Evolutionary conservation across 345 rosid species (phyloP).

Genomic region (Citropsis articulata): DNA sequence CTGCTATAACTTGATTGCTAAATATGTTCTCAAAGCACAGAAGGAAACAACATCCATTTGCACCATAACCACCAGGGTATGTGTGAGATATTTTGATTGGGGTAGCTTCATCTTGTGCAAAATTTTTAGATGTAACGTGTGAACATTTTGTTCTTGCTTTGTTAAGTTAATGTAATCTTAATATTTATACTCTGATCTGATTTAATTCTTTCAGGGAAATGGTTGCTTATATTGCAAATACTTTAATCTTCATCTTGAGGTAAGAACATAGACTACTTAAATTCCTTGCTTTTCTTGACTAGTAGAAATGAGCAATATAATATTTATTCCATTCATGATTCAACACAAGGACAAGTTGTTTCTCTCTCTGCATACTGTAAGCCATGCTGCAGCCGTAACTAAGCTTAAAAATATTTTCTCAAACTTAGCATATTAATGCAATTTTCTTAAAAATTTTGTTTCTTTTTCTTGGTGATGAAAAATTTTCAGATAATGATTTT

Average conservation of each 20-base stretch:
- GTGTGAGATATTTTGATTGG: not conserved
- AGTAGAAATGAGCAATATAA: not conserved
- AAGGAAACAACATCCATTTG: not conserved
- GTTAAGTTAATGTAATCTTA: not conserved
- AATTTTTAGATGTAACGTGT: not conserved
- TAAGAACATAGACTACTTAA: constrained; percentile 27
- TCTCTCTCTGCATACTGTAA: too few species aligned
- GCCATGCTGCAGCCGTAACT: not conserved
- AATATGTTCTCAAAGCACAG: not conserved
- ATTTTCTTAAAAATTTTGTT: not conserved
- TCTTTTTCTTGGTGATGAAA: not conserved
- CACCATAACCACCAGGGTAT: not conserved
- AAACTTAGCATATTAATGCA: not conserved
- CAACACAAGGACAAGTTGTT: not conserved
- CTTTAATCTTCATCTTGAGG: constrained; percentile 92
- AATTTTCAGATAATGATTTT: too few species aligned
- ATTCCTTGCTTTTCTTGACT: constrained; percentile 11
- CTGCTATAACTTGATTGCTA: not conserved
- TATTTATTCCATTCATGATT: not conserved
- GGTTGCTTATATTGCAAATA: constrained; percentile 97
- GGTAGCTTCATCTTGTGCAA: not conserved
- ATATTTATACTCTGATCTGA: not conserved
- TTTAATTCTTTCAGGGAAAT: constrained; percentile 68
- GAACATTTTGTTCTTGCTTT: not conserved
- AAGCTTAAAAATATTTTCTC: not conserved